Conservation (phyloP, 176 grass and related monocot species). For the Melocanna baccifera region DNA sequence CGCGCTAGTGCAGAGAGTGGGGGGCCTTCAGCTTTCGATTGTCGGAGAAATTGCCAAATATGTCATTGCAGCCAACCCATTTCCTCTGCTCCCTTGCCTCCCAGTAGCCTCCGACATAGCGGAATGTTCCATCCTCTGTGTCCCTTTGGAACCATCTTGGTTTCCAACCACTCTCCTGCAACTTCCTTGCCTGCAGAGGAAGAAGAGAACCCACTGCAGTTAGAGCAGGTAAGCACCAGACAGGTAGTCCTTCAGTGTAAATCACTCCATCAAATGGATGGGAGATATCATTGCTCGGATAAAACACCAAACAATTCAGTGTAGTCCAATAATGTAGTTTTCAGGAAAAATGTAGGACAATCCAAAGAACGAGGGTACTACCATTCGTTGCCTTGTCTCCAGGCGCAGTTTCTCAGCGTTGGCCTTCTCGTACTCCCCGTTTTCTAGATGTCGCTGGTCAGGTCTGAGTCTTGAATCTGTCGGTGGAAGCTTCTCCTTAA, state of each 20-base stretch:
- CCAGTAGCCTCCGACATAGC: constrained; percentile 79
- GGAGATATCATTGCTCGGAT: background rate
- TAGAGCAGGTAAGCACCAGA: background rate
- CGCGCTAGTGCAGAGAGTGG: constrained; percentile 34
- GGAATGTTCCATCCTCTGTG: constrained; percentile 43
- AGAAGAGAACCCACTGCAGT: background rate
- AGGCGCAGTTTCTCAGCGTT: constrained; percentile 76
- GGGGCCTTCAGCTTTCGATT: constrained; percentile 19
- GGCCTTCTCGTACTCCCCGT: constrained; percentile 84
- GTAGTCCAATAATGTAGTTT: background rate
- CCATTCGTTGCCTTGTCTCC: constrained; percentile 74
- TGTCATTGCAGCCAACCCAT: constrained; percentile 70
- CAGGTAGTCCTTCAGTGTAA: background rate
- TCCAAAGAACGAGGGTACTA: constrained; percentile 25
- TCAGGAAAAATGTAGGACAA: background rate
- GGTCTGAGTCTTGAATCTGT: constrained; percentile 93
- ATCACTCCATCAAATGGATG: background rate
- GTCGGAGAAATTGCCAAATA: constrained; percentile 59
- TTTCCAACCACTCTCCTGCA: constrained; percentile 89
- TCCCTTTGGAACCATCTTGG: constrained; percentile 80
- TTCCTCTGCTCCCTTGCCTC: constrained; percentile 60
- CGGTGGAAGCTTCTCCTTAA: constrained; percentile 86
- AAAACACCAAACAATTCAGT: background rate
- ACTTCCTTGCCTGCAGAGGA: constrained; percentile 66
- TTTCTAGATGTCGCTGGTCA: constrained; percentile 80